Evolutionary conservation across 148 eudicot species (phyloP), one percentile per base, ranked within the genome.

Genomic region (Nepenthes gracilis): DNA sequence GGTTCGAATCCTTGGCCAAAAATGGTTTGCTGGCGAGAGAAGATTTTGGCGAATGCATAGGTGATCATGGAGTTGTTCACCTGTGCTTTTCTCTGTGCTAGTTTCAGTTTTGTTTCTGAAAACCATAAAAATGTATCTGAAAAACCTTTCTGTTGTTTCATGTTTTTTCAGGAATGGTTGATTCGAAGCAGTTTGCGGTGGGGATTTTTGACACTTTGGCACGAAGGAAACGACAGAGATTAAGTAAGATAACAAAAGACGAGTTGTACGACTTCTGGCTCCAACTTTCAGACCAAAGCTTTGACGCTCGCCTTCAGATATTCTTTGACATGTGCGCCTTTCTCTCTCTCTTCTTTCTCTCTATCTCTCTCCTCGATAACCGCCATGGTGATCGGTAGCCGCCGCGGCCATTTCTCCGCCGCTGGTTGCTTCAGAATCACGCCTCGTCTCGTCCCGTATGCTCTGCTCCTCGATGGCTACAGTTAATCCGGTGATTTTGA

Each of bases 221-320:
- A 9, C 78, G 99, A 70, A 75, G 96, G 66, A 76, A 83, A 53
- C 74, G 89, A 49, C 96, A 82, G 67, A 82, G 78, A 58, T 64
- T 80, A 54, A 60, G 65, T 14, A 82, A 65, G 64, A 74, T 93
- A 37, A 69, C 72, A 1, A 93, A 89, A 55, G 92, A 83, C 2
- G 96, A 93, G 64, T 77, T 93, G 67, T 80, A 81, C 45, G 96
- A 93, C n/a, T 93, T 88, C 73, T 93, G 99, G 99, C 66, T 76
- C 61, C 95, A 88, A 68, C 78, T 93, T 64, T 81, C 99, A 3
- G 91, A 93, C 64, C 91, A 82, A 50, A 93, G 96, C 64, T 88
- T 93, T 53, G 99, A 93, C 58, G 95, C 99, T 65, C 95, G 99
- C 43, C 83, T 93, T 53, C 99, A 93, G 61, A 93, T 93, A 68